These are phyloP conservation scores for Ascochyta pisi DNA, from an alignment of 2,329 filamentous ascomycete genomes.

Conservation along the genomic window DNA sequence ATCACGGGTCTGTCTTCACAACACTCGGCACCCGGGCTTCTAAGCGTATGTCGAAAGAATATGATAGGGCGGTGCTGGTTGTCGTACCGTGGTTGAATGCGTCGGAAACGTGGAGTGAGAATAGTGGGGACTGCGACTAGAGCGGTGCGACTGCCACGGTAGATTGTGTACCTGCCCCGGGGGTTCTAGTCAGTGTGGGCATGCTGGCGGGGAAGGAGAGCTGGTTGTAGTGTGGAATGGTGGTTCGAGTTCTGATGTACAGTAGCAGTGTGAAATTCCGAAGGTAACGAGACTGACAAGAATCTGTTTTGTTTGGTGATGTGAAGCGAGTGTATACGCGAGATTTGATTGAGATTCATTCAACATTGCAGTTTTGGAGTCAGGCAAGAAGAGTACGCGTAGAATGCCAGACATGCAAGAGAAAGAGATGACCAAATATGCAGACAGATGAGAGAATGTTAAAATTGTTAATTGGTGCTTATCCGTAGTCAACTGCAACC, in stretches of 20 bases:
- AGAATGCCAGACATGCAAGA: too few relatives aligned
- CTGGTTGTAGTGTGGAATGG: neutral
- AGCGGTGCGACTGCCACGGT: neutral
- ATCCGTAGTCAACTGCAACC: neutral
- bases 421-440: neutral
- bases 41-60: neutral
- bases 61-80: neutral
- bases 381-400: neutral
- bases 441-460: neutral
- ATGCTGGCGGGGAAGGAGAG: neutral
- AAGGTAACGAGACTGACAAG: too few relatives aligned
- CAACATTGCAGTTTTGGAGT: too few relatives aligned
- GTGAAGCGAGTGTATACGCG: too few relatives aligned
- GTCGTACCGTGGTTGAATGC: neutral
- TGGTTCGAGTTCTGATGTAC: neutral
- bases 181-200: neutral
- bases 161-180: too few relatives aligned
- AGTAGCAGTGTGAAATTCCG: neutral
- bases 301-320: too few relatives aligned
- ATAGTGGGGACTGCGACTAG: neutral
- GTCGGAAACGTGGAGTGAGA: too few relatives aligned
- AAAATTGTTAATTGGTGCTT: neutral
- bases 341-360: too few relatives aligned
- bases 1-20: neutral
- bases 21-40: neutral